Conservation (phyloP, 257 asterid species). For the Primulina tabacum region DNA sequence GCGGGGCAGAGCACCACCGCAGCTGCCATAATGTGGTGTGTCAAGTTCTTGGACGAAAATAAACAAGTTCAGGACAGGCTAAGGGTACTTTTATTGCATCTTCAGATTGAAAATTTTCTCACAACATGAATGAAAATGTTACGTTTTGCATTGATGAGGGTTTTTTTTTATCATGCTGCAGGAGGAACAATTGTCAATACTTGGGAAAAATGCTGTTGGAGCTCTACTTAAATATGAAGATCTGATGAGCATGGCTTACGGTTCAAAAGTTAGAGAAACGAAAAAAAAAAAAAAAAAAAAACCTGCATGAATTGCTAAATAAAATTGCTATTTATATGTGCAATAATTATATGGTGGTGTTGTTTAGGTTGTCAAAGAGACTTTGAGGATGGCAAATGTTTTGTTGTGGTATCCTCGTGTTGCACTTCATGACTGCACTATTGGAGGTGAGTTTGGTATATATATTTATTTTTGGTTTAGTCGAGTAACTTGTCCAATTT, state of each 20-base stretch:
- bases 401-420: constrained; percentile 65
- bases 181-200: constrained; percentile 54
- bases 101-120: not conserved
- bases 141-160: too few relatives aligned
- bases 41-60: constrained; percentile 51
- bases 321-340: too few relatives aligned
- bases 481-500: too few relatives aligned
- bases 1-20: constrained; percentile 64
- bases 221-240: constrained; percentile 45
- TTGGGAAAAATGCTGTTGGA: constrained; percentile 35
- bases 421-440: constrained; percentile 40
- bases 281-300: too few relatives aligned
- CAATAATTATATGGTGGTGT: too few relatives aligned
- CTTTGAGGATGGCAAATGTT: constrained; percentile 61
- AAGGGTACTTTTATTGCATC: constrained; percentile 26
- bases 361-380: constrained; percentile 57
- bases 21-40: constrained; percentile 73
- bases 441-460: constrained; percentile 40
- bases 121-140: not conserved
- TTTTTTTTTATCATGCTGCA: constrained; percentile 18
- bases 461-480: too few relatives aligned
- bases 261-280: constrained; percentile 41
- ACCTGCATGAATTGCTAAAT: too few relatives aligned
- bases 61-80: constrained; percentile 40
- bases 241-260: constrained; percentile 48